Evolutionary conservation across 2,329 filamentous ascomycete genomes (phyloP).

Genomic region (Neofusicoccum sp.): DNA sequence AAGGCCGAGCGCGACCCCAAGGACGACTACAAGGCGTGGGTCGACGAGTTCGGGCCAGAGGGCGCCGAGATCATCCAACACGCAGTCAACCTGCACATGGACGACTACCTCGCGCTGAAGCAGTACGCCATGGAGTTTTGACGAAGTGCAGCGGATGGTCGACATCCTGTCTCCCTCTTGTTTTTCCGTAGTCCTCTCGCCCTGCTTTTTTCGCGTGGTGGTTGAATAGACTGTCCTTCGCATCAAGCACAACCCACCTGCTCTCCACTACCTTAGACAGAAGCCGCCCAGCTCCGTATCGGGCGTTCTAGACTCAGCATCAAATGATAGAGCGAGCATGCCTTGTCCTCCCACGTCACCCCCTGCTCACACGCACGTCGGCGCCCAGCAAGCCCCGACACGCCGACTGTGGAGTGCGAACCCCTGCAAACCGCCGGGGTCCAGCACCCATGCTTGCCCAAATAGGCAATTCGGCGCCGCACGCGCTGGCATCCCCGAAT

Average conservation of each 20-base stretch:
- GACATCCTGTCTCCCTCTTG: too few relatives aligned
- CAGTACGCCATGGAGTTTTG: neutral
- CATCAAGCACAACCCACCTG: too few relatives aligned
- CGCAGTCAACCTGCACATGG: neutral
- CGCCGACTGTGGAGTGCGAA: neutral
- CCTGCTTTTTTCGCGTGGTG: too few relatives aligned
- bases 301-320: too few relatives aligned
- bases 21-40: neutral
- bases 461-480: constrained; percentile 3
- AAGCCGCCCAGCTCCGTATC: too few relatives aligned
- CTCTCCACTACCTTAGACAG: too few relatives aligned
- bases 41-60: neutral
- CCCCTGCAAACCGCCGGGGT: neutral
- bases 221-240: too few relatives aligned
- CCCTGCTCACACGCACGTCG: neutral
- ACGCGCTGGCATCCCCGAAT: neutral
- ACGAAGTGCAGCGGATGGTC: too few relatives aligned
- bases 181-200: too few relatives aligned
- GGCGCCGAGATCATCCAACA: neutral
- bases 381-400: neutral
- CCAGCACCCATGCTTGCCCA: neutral
- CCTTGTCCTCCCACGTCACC: too few relatives aligned
- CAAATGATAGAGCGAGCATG: too few relatives aligned
- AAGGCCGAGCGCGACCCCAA: neutral
- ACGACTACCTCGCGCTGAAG: neutral